Evolutionary conservation across 192 early-diverging fungal genomes (phyloP).

Genomic region (Irineochytrium annulatum): DNA sequence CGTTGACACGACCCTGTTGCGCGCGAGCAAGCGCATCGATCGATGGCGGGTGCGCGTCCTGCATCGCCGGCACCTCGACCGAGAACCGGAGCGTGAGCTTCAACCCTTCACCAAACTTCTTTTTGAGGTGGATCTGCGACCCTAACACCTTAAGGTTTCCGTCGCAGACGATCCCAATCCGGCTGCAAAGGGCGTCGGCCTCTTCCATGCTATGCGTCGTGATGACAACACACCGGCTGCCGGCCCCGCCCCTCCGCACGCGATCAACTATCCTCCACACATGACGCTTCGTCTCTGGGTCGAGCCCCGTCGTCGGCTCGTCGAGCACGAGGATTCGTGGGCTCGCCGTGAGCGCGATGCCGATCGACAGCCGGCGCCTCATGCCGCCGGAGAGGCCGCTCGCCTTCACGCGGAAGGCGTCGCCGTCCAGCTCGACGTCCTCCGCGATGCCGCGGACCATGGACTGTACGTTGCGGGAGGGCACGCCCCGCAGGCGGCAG

Average conservation of each 20-base stretch:
- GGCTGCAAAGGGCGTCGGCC: slow-evolving; percentile 46
- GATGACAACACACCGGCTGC: slow-evolving; percentile 39
- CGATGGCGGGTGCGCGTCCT: too few species aligned
- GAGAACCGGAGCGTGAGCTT: slow-evolving; percentile 14
- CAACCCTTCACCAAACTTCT: slow-evolving; percentile 31
- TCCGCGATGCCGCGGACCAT: slow-evolving; percentile 31
- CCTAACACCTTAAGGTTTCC: slow-evolving; percentile 28
- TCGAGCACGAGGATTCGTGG: slow-evolving; percentile 13
- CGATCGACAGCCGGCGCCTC: slow-evolving; percentile 27
- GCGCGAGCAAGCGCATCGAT: too few species aligned
- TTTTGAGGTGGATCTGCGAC: slow-evolving; percentile 26
- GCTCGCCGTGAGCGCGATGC: slow-evolving; percentile 26
- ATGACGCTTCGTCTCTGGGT: slow-evolving; percentile 43
- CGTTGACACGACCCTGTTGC: too few species aligned
- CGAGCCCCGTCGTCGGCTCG: slow-evolving; percentile 41
- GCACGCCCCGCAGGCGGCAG: slow-evolving; percentile 30
- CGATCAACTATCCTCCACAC: slow-evolving; percentile 52
- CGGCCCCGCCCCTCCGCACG: slow-evolving; percentile 36
- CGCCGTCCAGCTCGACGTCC: slow-evolving; percentile 31
- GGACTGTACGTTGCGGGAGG: slow-evolving; percentile 1
- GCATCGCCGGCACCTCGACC: too few species aligned
- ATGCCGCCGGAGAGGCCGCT: slow-evolving; percentile 28
- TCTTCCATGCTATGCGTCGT: slow-evolving; percentile 75
- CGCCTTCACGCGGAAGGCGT: slow-evolving; percentile 26
- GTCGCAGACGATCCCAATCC: slow-evolving; percentile 35